These are phyloP conservation scores for Starmerella tilneyi DNA, from an alignment of 805 yeast species.

Conservation along the genomic window DNA sequence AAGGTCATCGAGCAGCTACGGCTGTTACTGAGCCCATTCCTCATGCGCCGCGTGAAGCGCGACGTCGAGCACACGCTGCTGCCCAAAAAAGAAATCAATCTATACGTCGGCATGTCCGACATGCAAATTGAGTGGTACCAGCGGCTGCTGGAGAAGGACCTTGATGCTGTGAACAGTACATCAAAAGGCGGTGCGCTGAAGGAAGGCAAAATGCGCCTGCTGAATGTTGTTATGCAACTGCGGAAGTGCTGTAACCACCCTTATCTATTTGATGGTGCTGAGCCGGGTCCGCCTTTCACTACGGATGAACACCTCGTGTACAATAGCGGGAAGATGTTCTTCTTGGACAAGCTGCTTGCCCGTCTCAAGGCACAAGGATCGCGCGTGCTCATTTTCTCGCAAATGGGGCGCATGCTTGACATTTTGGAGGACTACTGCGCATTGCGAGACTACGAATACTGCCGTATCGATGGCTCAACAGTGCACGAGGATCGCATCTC, in stretches of 20 bases:
- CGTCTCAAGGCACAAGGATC: constrained; percentile 72
- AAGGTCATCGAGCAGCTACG: constrained; percentile 81
- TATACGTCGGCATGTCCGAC: constrained; percentile 91
- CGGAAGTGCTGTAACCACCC: constrained; percentile 97
- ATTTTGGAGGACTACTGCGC: constrained; percentile 85
- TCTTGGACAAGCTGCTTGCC: constrained; percentile 69
- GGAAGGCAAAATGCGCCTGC: constrained; percentile 70
- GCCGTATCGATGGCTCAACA: constrained; percentile 91
- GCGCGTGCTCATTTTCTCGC: constrained; percentile 81
- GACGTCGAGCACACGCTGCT: constrained; percentile 86
- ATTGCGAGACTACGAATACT: constrained; percentile 73
- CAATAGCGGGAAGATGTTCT: constrained; percentile 85
- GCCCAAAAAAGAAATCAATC: constrained; percentile 80
- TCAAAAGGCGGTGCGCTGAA: constrained; percentile 47
- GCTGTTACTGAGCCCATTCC: constrained; percentile 74
- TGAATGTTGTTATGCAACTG: constrained; percentile 92
- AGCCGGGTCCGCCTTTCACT: constrained; percentile 95
- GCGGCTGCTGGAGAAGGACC: constrained; percentile 75
- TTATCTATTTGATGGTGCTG: constrained; percentile 95
- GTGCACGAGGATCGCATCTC: constrained; percentile 83
- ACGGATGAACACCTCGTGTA: constrained; percentile 84
- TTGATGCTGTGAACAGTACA: constrained; percentile 86
- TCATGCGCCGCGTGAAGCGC: constrained; percentile 77
- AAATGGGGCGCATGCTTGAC: constrained; percentile 83
- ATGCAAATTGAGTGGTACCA: constrained; percentile 93